These are phyloP conservation scores for Paxillus rubicundulus DNA, from an alignment of 768 basidiomycete species.

Conservation along the genomic window DNA sequence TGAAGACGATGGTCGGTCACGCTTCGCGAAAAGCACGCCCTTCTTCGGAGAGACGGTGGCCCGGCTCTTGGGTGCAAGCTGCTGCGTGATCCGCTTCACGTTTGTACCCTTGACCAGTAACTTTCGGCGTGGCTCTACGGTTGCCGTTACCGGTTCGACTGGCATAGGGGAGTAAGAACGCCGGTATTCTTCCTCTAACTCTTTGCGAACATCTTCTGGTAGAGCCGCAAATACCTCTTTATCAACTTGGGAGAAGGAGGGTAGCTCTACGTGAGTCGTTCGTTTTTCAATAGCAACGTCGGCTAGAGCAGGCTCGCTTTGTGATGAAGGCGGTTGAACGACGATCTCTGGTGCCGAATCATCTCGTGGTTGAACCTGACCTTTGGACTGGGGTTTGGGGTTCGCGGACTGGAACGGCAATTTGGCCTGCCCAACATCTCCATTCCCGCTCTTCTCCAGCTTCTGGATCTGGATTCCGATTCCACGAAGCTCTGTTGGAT, in stretches of 20 bases:
- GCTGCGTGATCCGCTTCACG: conserved; percentile 58
- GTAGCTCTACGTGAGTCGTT: conserved; percentile 41
- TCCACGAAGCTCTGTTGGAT: conserved; percentile 85
- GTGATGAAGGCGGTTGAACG: conserved; percentile 35
- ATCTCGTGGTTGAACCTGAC: not conserved
- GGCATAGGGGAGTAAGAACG: conserved; percentile 53
- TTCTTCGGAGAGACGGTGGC: conserved; percentile 39
- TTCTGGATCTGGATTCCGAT: conserved; percentile 91
- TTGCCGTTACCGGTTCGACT: conserved; percentile 12
- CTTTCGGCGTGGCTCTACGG: conserved; percentile 17
- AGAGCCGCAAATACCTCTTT: conserved; percentile 66
- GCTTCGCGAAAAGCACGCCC: conserved; percentile 37
- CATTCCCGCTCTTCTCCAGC: conserved; percentile 53
- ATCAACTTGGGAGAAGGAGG: conserved; percentile 77
- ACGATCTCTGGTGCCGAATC: conserved; percentile 17
- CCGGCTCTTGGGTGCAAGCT: conserved; percentile 57
- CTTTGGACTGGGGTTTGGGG: conserved; percentile 1
- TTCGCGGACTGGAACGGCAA: conserved; percentile 51
- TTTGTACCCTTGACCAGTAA: conserved; percentile 37
- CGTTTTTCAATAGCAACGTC: conserved; percentile 10
- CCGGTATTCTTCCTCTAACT: conserved; percentile 65
- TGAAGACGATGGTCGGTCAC: conserved; percentile 28
- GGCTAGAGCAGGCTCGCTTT: conserved; percentile 19
- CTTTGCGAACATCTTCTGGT: conserved; percentile 64
- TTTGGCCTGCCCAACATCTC: conserved; percentile 53